Evolutionary conservation across 768 basidiomycete genomes (phyloP).

Genomic region (Lanmaoa rubissima): DNA sequence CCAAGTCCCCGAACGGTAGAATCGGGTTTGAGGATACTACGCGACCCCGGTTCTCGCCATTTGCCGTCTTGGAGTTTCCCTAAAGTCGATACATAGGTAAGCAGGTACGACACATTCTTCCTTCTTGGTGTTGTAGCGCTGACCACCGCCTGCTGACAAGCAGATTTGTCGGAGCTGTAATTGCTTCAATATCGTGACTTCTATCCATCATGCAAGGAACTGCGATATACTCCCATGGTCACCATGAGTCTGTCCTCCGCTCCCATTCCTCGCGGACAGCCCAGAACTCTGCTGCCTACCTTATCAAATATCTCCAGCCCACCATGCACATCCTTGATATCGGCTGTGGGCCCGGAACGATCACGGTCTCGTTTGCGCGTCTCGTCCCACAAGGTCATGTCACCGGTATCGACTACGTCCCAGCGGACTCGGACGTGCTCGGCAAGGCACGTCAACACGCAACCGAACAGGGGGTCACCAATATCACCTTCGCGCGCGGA

Average conservation of each 20-base stretch:
- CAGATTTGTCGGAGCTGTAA: neutral
- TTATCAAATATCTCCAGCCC: constrained; percentile 37
- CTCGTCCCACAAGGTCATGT: constrained; percentile 41
- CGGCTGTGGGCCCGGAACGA: constrained; percentile 53
- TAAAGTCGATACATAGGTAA: too few species aligned
- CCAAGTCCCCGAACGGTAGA: too few species aligned
- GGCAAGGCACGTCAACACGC: constrained; percentile 34
- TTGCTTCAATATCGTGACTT: neutral
- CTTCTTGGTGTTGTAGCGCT: too few species aligned
- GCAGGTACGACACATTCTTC: too few species aligned
- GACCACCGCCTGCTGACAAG: too few species aligned
- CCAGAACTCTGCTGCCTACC: constrained; percentile 41
- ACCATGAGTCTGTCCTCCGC: constrained; percentile 34
- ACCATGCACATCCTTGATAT: constrained; percentile 46
- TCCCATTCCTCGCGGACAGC: constrained; percentile 40
- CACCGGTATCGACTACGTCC: constrained; percentile 40
- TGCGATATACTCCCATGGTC: constrained; percentile 24
- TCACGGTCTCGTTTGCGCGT: constrained; percentile 43
- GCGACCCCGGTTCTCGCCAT: too few species aligned
- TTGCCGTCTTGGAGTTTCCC: too few species aligned
- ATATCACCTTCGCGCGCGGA: constrained; percentile 41
- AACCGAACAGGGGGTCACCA: constrained; percentile 27
- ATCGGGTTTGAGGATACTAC: too few species aligned
- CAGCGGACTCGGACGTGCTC: constrained; percentile 30
- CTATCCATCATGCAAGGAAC: constrained; percentile 6